phyloP scores from a whole-genome alignment of 2,329 filamentous ascomycete species.

The Cladophialophora bantiana region DNA sequence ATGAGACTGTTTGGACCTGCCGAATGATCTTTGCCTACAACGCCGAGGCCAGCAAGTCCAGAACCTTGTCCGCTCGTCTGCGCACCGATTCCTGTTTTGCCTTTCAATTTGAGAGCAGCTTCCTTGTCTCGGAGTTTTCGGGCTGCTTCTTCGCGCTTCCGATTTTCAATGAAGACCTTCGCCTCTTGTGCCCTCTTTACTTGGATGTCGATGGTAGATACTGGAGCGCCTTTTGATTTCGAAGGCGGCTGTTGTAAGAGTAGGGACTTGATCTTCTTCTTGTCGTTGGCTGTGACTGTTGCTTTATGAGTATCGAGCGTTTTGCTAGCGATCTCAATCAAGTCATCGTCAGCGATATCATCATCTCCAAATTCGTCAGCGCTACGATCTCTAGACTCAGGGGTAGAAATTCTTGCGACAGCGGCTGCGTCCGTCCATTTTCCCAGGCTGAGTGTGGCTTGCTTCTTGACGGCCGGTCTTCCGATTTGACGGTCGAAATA shows the following conservation, averaged over 20 bases:
- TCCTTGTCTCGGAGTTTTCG: slow-evolving; percentile 75
- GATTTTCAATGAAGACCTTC: slow-evolving; percentile 72
- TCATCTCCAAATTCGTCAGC: slow-evolving; percentile 52
- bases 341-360: slow-evolving; percentile 48
- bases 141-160: slow-evolving; percentile 76
- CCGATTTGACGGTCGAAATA: slow-evolving; percentile 55
- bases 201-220: slow-evolving; percentile 37
- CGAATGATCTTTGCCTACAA: slow-evolving; percentile 79
- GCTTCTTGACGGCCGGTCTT: slow-evolving; percentile 52
- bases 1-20: slow-evolving; percentile 78
- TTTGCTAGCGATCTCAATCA: slow-evolving; percentile 39
- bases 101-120: slow-evolving; percentile 68
- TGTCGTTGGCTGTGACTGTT: slow-evolving; percentile 27
- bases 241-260: slow-evolving; percentile 20
- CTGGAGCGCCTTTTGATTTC: slow-evolving; percentile 36
- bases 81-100: slow-evolving; percentile 62
- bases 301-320: slow-evolving; percentile 28
- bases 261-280: slow-evolving; percentile 35
- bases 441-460: slow-evolving; percentile 48
- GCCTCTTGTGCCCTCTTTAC: slow-evolving; percentile 47
- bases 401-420: slow-evolving; percentile 31
- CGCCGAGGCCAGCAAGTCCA: slow-evolving; percentile 73
- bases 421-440: slow-evolving; percentile 37
- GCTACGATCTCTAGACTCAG: slow-evolving; percentile 39
- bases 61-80: slow-evolving; percentile 78